Base-by-base conservation (phyloP, 2,329 filamentous ascomycete species). In the Neobulgaria alba region DNA sequence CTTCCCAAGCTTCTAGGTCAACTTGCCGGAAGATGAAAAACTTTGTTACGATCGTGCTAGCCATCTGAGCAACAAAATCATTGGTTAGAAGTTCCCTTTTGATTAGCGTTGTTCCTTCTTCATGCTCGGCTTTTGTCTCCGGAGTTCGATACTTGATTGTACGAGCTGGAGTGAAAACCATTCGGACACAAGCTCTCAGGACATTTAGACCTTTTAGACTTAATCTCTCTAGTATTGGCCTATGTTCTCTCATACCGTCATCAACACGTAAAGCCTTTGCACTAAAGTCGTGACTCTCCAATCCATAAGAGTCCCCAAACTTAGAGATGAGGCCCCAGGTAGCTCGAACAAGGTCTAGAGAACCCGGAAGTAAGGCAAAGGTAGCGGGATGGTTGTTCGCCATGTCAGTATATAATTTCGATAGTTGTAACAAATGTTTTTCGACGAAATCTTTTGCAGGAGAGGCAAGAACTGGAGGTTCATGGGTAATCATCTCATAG, bases 381-480 rank as follows among this genome's bases (percentile, higher is more conserved):
- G 87, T 85, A 3, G 84, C 80, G 1, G 89, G 79, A 59, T 95
- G 88, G 4, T 71, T 66, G 36, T 77, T 77, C 1, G 86, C 79
- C 81, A 96, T 90, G 41, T 87, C 81, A 29, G 93, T 72, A 59
- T 96, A 92, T 3, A 98, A 68, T 62, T 96, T 98, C 3, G 89
- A 81, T 36, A 96, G 81, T 57, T 96, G 89, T 31, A 95, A 65
- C 2, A 95, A 68, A 57, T 95, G 89, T 58, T 88, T 93, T 50
- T 85, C 84, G n/a, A 94, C 67, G 17, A 82, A 58, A 26, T 72
- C 73, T 43, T 75, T 73, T 17, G 78, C 72, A 3, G 65, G 62
- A 3, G 64, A 59, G 2, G 68, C 60, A 2, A 80, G 63, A 2
- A 75, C 61, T 4, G 67, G 63, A n/a, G 70, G 71, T 36, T 77